Conservation (phyloP, 352 stramenopile species). For the Pythium oligandrum region DNA sequence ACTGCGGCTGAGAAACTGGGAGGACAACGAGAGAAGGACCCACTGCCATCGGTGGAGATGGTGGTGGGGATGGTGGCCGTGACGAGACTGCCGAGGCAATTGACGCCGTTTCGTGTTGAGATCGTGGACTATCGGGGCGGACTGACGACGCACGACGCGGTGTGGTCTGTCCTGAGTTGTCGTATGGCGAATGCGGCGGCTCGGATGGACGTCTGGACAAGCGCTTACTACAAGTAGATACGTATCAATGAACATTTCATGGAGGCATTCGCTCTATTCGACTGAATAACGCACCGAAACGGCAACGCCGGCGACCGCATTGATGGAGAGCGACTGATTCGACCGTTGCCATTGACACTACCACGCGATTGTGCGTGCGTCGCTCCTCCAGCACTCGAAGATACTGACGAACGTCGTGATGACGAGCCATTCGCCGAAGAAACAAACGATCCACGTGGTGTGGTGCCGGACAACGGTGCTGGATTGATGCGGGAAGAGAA, state of each 20-base stretch:
- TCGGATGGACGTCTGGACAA: constrained; percentile 15
- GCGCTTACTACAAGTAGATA: constrained; percentile 7
- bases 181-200: not conserved
- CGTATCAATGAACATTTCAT: too few relatives aligned
- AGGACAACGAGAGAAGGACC: not conserved
- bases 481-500: constrained; percentile 41
- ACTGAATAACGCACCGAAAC: too few relatives aligned
- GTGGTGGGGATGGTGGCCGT: constrained; percentile 1
- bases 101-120: too few relatives aligned
- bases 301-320: constrained; percentile 4
- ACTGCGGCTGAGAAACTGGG: too few relatives aligned
- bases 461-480: constrained; percentile 1
- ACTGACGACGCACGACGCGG: too few relatives aligned
- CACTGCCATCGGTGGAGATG: constrained; percentile 1
- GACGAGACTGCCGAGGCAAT: not conserved
- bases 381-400: too few relatives aligned
- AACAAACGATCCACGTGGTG: too few relatives aligned
- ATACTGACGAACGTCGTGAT: not conserved
- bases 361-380: not conserved
- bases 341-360: not conserved
- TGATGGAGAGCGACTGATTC: constrained; percentile 13
- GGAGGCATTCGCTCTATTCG: too few relatives aligned
- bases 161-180: too few relatives aligned
- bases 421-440: too few relatives aligned
- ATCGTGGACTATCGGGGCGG: too few relatives aligned